Base-by-base conservation (phyloP, 1,139 yeast genomes). In the Yamadazyma conglobata region DNA sequence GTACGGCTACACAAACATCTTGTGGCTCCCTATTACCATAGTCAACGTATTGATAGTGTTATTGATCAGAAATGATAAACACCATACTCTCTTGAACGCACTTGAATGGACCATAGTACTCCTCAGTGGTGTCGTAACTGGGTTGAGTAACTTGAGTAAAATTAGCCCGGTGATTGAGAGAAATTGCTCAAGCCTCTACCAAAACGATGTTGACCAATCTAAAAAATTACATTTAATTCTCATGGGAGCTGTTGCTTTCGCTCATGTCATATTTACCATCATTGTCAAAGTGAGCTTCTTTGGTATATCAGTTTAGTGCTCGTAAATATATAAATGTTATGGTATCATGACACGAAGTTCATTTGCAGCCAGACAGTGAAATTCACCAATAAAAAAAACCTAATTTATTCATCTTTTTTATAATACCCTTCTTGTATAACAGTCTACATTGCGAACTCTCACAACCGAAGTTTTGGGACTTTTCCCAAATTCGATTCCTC, bases 1-100 rank as follows among this genome's bases (percentile, higher is more conserved):
- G 26, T 86, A 81, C 54, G 93, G 95, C 4, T 86, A 86, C 54
- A 73, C 94, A 20, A 82, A 82, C 48, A 63, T 81, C 6, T 70
- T 80, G 34, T 86, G 95, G 95, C 63, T 80, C 16, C 93, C 93
- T 2, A 81, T 84, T 19, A 81, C 91, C 1, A 50, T 80, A 4
- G 54, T 81, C 22, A 76, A 73, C 38, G 52, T 73, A 11, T 48
- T 74, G 22, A 60, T 74, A 33, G 78, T 70, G 3, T 47, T 73
- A 3, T 50, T 73, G 18, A 56, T 70, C 13, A 64, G 60, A 39
- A 66, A 60, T 37, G 40, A 56, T 30, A 56, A 47, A 10, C 66
- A 64, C 36, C 58, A 52, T 30, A 33, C 52, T 2, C 30, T 65
- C 3, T 50, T 71, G 32, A 70, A 59, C 32, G 25, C 52, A 2